phyloP scores from a whole-genome alignment of 208 protist species.

The Zelonia costaricensis region DNA sequence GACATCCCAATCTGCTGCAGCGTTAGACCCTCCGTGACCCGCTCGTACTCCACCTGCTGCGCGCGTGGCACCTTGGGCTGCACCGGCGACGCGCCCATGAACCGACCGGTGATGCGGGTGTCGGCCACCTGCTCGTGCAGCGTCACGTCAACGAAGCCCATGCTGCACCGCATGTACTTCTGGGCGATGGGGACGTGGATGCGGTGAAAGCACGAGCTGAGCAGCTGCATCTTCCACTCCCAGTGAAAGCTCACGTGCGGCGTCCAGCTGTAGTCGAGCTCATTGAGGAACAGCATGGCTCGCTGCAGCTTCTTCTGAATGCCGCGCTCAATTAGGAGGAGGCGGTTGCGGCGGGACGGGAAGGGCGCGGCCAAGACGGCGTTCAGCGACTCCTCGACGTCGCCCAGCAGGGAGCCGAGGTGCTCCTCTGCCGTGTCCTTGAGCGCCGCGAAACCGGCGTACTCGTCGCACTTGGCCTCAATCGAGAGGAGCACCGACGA shows the following conservation, averaged over 20 bases:
- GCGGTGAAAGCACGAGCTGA: slow-evolving; percentile 55
- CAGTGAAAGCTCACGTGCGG: slow-evolving; percentile 67
- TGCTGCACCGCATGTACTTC: slow-evolving; percentile 50
- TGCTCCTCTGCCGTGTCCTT: slow-evolving; percentile 46
- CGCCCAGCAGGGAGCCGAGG: slow-evolving; percentile 44
- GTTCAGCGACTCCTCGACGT: slow-evolving; percentile 51
- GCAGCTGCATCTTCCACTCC: slow-evolving; percentile 73
- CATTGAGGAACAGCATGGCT: slow-evolving; percentile 68
- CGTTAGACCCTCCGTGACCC: slow-evolving; percentile 47
- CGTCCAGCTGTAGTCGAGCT: slow-evolving; percentile 82
- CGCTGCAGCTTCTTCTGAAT: slow-evolving; percentile 58
- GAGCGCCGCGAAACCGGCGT: slow-evolving; percentile 60
- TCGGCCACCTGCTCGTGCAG: slow-evolving; percentile 64
- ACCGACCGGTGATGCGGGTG: slow-evolving; percentile 29
- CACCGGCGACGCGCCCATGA: slow-evolving; percentile 18
- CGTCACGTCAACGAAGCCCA: slow-evolving; percentile 81
- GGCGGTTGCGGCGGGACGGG: slow-evolving; percentile 52
- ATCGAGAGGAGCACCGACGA: slow-evolving; percentile 66
- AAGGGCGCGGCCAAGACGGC: slow-evolving; percentile 43
- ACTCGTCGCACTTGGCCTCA: slow-evolving; percentile 63
- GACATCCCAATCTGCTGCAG: slow-evolving; percentile 74
- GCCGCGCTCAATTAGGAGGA: slow-evolving; percentile 47
- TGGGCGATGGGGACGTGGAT: slow-evolving; percentile 65
- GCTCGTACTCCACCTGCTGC: slow-evolving; percentile 60
- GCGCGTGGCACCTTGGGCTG: slow-evolving; percentile 42